Evolutionary conservation across 2,329 filamentous ascomycete species (phyloP).

Genomic region (Fusarium anguioides): DNA sequence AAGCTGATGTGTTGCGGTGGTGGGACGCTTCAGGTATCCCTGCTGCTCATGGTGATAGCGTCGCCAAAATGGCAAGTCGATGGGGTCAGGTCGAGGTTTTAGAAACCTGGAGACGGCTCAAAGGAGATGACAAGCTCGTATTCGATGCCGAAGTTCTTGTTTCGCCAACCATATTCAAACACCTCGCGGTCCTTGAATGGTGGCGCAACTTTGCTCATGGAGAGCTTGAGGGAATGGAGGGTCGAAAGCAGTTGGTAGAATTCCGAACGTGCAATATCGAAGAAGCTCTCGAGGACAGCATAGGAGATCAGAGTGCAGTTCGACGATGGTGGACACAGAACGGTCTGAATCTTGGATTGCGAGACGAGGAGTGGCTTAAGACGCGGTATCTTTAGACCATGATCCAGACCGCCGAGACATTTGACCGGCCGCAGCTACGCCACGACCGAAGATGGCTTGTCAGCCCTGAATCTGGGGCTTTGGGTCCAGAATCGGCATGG

Average conservation of each 20-base stretch:
- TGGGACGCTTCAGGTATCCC: slow-evolving; percentile 87
- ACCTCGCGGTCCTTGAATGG: slow-evolving; percentile 89
- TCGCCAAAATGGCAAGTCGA: slow-evolving; percentile 85
- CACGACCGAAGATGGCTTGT: neutral
- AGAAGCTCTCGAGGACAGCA: slow-evolving; percentile 89
- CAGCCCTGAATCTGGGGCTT: slow-evolving; percentile 21
- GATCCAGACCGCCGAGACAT: neutral
- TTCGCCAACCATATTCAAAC: slow-evolving; percentile 86
- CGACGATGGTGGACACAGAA: slow-evolving; percentile 89
- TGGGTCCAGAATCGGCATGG: slow-evolving; percentile 13
- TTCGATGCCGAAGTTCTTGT: slow-evolving; percentile 88
- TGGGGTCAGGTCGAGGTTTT: slow-evolving; percentile 87
- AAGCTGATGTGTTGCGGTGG: slow-evolving; percentile 82
- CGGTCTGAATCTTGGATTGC: slow-evolving; percentile 82
- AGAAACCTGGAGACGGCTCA: slow-evolving; percentile 80
- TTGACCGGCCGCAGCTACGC: neutral
- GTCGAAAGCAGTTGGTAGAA: slow-evolving; percentile 76
- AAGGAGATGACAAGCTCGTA: slow-evolving; percentile 73
- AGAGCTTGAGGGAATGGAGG: slow-evolving; percentile 64
- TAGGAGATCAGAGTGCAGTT: slow-evolving; percentile 78
- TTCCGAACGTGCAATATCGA: slow-evolving; percentile 97
- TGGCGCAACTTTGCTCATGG: slow-evolving; percentile 79
- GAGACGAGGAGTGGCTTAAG: slow-evolving; percentile 91
- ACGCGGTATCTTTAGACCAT: slow-evolving; percentile 71
- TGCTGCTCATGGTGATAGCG: slow-evolving; percentile 81